These are phyloP conservation scores for Xylariaceae sp. DNA, from an alignment of 2,329 filamentous ascomycete species.

Conservation along the genomic window DNA sequence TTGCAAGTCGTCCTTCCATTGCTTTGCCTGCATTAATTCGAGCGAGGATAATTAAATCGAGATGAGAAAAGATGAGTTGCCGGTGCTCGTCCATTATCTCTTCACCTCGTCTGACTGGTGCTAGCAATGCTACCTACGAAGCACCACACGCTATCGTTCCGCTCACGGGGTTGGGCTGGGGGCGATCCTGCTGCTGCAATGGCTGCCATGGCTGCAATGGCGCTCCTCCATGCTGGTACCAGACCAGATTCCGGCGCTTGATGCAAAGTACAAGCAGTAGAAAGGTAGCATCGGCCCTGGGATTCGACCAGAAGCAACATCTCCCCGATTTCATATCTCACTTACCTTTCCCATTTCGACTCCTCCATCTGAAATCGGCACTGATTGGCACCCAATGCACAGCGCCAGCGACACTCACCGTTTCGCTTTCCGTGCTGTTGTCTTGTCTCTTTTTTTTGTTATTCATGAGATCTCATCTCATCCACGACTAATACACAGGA, in stretches of 20 bases:
- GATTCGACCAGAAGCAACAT: background rate
- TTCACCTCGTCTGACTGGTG: background rate
- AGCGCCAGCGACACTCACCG: background rate
- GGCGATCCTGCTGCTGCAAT: background rate
- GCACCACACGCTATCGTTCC: background rate
- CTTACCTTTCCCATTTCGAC: slow-evolving; percentile 1
- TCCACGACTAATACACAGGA: background rate
- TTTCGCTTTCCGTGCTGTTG: background rate
- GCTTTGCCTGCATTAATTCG: background rate
- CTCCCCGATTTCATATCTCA: background rate
- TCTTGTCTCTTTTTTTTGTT: background rate
- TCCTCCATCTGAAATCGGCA: background rate
- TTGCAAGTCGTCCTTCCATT: background rate
- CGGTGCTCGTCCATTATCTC: background rate
- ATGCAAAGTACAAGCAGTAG: too few relatives aligned
- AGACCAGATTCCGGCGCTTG: too few relatives aligned
- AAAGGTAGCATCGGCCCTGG: background rate
- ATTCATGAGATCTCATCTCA: background rate
- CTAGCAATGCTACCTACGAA: too few relatives aligned
- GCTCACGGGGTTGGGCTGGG: background rate
- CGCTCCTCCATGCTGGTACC: too few relatives aligned
- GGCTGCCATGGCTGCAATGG: too few relatives aligned
- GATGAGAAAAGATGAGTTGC: background rate
- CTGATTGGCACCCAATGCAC: background rate
- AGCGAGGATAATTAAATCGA: background rate